Conservation (phyloP, 331 rosid genomes). For the Saraca asoca region DNA sequence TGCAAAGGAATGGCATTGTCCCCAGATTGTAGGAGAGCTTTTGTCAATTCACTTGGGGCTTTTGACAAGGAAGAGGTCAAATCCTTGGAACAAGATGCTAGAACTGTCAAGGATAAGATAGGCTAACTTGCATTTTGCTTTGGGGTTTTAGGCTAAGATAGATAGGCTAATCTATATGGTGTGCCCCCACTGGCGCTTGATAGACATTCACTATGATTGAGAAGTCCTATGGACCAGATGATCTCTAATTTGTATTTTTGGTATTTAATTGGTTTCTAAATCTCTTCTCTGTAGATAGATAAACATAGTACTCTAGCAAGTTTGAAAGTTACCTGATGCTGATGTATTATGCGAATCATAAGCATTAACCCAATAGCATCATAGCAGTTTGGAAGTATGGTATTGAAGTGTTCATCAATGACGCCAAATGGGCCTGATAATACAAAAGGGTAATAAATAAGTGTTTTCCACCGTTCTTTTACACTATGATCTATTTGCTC, state of each 20-base stretch:
- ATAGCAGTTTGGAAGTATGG: slow-evolving; percentile 84
- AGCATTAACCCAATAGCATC: slow-evolving; percentile 98
- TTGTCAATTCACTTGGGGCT: slow-evolving; percentile 5
- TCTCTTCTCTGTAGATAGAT: not conserved
- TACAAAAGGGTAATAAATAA: slow-evolving; percentile 34
- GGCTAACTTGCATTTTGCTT: too few relatives aligned
- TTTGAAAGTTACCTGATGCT: slow-evolving; percentile 77
- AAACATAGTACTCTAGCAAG: slow-evolving; percentile 1
- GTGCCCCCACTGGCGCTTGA: too few relatives aligned
- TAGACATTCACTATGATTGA: too few relatives aligned
- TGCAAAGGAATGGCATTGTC: not conserved
- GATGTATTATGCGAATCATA: slow-evolving; percentile 90
- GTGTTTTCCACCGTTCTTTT: slow-evolving; percentile 20
- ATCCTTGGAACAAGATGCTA: slow-evolving; percentile 20
- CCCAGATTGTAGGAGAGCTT: not conserved
- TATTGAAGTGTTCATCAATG: slow-evolving; percentile 86
- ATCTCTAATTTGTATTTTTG: too few relatives aligned
- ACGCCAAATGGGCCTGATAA: slow-evolving; percentile 88
- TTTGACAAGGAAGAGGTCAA: slow-evolving; percentile 17
- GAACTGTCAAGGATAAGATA: slow-evolving; percentile 4
- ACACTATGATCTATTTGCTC: slow-evolving; percentile 18
- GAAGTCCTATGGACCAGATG: too few relatives aligned
- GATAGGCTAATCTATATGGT: not conserved
- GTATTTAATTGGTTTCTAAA: too few relatives aligned
- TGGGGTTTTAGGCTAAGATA: not conserved